Conservation (phyloP, 495 filamentous ascomycete species). For the Penicillium cataractarum region DNA sequence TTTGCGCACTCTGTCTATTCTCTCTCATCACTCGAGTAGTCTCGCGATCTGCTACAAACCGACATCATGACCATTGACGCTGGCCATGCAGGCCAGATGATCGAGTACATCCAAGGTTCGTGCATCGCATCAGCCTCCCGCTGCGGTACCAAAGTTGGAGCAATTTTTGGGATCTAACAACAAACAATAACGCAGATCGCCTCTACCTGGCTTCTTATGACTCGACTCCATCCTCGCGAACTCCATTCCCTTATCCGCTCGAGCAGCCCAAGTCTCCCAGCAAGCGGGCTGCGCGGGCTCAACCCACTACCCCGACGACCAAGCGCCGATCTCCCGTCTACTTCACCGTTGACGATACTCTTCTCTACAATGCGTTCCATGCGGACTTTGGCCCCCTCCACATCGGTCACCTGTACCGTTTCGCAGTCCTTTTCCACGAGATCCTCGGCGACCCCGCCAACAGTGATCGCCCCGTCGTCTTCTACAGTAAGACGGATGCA, state of each 20-base stretch:
- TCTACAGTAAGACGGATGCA: slow-evolving; percentile 91
- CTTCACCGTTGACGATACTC: slow-evolving; percentile 90
- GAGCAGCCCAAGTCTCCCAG: slow-evolving; percentile 65
- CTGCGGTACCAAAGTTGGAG: background rate
- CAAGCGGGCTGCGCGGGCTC: slow-evolving; percentile 74
- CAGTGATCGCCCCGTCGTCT: slow-evolving; percentile 83
- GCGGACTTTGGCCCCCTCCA: slow-evolving; percentile 98
- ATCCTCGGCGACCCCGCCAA: slow-evolving; percentile 86
- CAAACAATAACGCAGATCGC: slow-evolving; percentile 64
- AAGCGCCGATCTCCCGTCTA: slow-evolving; percentile 75
- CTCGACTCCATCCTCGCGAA: slow-evolving; percentile 73
- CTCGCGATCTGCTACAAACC: slow-evolving; percentile 17
- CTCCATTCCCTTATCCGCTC: slow-evolving; percentile 82
- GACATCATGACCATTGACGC: slow-evolving; percentile 42
- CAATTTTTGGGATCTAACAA: slow-evolving; percentile 19
- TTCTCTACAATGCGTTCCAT: slow-evolving; percentile 98
- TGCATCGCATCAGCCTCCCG: slow-evolving; percentile 1
- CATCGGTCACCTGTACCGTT: slow-evolving; percentile 95
- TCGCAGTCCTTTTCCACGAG: slow-evolving; percentile 92
- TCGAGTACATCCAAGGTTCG: slow-evolving; percentile 78
- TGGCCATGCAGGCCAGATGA: slow-evolving; percentile 68
- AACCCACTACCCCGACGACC: slow-evolving; percentile 54
- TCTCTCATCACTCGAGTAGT: slow-evolving; percentile 12
- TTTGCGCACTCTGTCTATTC: slow-evolving; percentile 15
- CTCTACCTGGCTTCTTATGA: slow-evolving; percentile 94